Percentiles rank a stretch among this genome's conserved stretches.
Evolutionary conservation across 2,329 filamentous ascomycete species (phyloP).

Genomic region (Trichoderma sp.): DNA sequence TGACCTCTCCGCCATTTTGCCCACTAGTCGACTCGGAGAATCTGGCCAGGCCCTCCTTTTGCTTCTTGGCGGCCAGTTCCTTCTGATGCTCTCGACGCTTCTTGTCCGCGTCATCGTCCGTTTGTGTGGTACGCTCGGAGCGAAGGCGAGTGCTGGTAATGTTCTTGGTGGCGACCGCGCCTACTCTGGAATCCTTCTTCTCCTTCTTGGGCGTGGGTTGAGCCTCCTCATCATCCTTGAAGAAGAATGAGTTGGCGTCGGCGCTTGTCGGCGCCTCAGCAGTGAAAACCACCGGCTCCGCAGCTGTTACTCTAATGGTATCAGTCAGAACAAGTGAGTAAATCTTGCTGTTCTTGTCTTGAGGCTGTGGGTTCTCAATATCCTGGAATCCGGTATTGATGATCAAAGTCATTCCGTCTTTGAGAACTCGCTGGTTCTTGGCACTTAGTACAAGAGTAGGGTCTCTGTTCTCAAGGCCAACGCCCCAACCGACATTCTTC

Average conservation of each 20-base stretch:
- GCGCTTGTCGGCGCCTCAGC: conserved; percentile 88
- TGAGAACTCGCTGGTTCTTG: conserved; percentile 79
- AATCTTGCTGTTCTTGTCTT: conserved; percentile 83
- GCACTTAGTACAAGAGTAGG: conserved; percentile 77
- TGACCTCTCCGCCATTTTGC: conserved; percentile 86
- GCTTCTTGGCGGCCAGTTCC: conserved; percentile 81
- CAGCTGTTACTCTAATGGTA: conserved; percentile 80
- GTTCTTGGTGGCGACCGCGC: conserved; percentile 88
- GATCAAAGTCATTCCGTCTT: conserved; percentile 95
- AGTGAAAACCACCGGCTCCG: conserved; percentile 86
- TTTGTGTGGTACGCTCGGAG: conserved; percentile 82
- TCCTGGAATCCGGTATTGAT: conserved; percentile 89
- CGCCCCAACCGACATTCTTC: conserved; percentile 86
- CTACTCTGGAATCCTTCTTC: conserved; percentile 78
- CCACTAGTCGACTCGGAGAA: conserved; percentile 83
- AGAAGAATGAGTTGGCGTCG: conserved; percentile 96
- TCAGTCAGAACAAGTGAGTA: conserved; percentile 92
- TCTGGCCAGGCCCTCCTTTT: conserved; percentile 78
- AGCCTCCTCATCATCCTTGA: conserved; percentile 92
- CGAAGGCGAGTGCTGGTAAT: conserved; percentile 91
- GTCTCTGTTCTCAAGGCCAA: conserved; percentile 90
- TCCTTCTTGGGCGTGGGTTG: conserved; percentile 85
- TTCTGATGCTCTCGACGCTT: conserved; percentile 89
- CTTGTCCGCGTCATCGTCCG: conserved; percentile 86
- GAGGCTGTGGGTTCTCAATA: conserved; percentile 79